Base-by-base conservation (phyloP, 1,139 yeast species). In the Magnusiomyces tetraspermus region DNA sequence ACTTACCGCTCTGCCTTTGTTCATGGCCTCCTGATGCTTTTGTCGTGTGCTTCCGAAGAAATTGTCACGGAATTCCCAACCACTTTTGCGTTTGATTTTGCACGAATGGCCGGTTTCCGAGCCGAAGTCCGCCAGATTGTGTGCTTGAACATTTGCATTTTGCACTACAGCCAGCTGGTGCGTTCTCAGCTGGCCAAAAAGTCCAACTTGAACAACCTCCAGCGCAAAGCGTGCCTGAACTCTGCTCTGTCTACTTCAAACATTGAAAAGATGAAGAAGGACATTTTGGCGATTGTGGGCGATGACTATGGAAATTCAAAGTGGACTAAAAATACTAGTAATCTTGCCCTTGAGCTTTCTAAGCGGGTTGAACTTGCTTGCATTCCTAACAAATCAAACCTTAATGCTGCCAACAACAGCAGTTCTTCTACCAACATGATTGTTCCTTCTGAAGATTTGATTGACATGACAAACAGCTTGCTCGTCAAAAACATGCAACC, bases 61-160 rank as follows among this genome's bases (percentile, higher is more conserved):
- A 62, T 59, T 40, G 58, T 86, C 87, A 76, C 81, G 42, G 94
- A 85, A 63, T 88, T 86, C 66, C 97, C 97, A 44, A 80, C 86
- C 3, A 81, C 95, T 1, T 74, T 88, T 61, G 83, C 89, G 13
- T 88, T 88, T 69, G 97, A 88, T 69, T 90, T 85, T 63, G 81
- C 94, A 2, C 75, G 96, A 57, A 72, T 88, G 57, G 82, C 87
- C 15, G 74, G 85, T 45, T 71, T 88, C 55, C 76, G 96, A 58
- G 94, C 96, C 0, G 96, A 87, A 67, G 82, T 87, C 40, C 78
- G 96, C 61, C 95, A 87, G 67, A 73, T 86, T 53, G 89, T 87
- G 45, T 88, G 95, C 64, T 75, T 86, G 48, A 83, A 86, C 66
- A 74, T 88, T 52, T 85, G 95, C 61, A 70, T 82, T 44, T 80